Evolutionary conservation across 1,284 basidiomycete species (phyloP).

Genomic region (Ganoderma lucidum): DNA sequence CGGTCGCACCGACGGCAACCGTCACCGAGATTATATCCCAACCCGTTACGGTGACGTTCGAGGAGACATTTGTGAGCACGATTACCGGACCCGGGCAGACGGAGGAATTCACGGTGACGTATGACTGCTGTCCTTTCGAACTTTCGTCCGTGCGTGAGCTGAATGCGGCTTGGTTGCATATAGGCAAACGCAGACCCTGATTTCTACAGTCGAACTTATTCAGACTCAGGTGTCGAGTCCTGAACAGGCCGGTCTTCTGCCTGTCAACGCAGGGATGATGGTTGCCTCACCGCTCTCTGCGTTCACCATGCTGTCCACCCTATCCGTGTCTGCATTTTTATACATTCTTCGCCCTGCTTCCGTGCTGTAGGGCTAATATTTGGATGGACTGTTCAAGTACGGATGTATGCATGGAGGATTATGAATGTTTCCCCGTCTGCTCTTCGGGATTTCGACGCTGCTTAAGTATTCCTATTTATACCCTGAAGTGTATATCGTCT

Average conservation of each 20-base stretch:
- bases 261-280: conserved; percentile 36
- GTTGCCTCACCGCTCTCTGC: conserved; percentile 7
- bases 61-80: conserved; percentile 40
- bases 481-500: background rate
- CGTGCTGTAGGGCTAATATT: conserved; percentile 10
- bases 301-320: conserved; percentile 8
- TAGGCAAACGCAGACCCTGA: conserved; percentile 31
- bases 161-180: background rate
- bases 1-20: conserved; percentile 34
- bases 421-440: background rate
- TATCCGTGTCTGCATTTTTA: conserved; percentile 12
- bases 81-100: conserved; percentile 35
- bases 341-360: conserved; percentile 14
- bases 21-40: conserved; percentile 35
- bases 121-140: conserved; percentile 12
- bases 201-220: conserved; percentile 36
- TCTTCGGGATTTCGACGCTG: background rate
- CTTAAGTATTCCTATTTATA: conserved; percentile 22
- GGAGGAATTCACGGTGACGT: conserved; percentile 39
- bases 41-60: conserved; percentile 40
- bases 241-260: conserved; percentile 37
- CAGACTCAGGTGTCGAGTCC: conserved; percentile 27
- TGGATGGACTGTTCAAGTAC: background rate
- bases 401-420: conserved; percentile 2
- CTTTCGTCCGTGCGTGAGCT: background rate